Percentiles rank a stretch among this genome's conserved stretches.
phyloP scores from a whole-genome alignment of 495 filamentous ascomycete genomes.

The Terfezia boudieri region DNA sequence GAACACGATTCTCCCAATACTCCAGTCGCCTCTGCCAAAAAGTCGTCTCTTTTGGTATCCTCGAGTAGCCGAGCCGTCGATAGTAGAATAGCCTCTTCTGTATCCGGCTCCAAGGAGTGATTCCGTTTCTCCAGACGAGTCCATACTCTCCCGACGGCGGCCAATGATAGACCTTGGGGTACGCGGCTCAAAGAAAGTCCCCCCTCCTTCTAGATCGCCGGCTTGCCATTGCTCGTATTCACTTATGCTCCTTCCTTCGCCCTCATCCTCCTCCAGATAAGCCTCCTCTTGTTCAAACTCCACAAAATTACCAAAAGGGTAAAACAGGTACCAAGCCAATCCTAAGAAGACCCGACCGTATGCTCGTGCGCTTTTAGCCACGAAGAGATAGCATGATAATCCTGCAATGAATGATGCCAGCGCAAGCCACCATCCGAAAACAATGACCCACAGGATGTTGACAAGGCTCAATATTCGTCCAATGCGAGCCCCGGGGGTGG shows the following conservation, averaged over 20 bases:
- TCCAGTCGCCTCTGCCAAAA: conserved; percentile 94
- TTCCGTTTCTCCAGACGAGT: conserved; percentile 69
- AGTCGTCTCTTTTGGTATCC: conserved; percentile 55
- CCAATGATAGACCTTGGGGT: conserved; percentile 61
- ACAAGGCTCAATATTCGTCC: conserved; percentile 62
- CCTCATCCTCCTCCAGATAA: conserved; percentile 88
- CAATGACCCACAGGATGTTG: conserved; percentile 72
- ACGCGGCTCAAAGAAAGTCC: conserved; percentile 83
- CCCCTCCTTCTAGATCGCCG: conserved; percentile 83
- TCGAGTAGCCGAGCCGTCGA: conserved; percentile 10
- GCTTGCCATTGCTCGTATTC: conserved; percentile 99
- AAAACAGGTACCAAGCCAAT: conserved; percentile 68
- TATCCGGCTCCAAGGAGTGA: conserved; percentile 58
- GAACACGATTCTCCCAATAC: conserved; percentile 76
- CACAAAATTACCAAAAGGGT: conserved; percentile 92
- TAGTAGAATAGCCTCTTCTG: conserved; percentile 16
- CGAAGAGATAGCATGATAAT: conserved; percentile 55
- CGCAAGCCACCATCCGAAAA: conserved; percentile 97
- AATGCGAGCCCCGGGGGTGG: conserved; percentile 71
- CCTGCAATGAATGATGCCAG: conserved; percentile 50
- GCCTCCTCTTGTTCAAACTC: conserved; percentile 79
- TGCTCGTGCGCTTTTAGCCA: conserved; percentile 54
- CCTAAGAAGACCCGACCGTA: conserved; percentile 75
- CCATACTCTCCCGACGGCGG: conserved; percentile 68
- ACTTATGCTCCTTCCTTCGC: conserved; percentile 96